Evolutionary conservation across 1,284 basidiomycete genomes (phyloP), one percentile per base, ranked within the genome.

Genomic region (Leccinum pseudoinsigne): DNA sequence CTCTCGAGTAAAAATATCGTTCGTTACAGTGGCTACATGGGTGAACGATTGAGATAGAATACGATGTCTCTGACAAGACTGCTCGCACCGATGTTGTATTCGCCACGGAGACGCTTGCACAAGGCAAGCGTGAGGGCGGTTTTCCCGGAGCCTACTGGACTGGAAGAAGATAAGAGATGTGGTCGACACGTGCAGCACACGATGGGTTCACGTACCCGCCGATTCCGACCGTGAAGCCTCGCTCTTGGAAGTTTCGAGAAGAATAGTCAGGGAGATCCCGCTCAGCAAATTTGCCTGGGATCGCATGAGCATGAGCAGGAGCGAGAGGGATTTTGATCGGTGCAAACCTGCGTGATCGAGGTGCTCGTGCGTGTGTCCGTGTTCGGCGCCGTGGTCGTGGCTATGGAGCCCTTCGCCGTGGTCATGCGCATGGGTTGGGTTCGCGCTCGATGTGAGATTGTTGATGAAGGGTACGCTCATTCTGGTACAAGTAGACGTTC

Each of bases 1-100:
- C 77, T 99, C 97, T 26, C 90, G 85, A 47, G 97, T 99, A 78
- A 98, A 97, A 73, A 98, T 98, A 77, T 98, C 95, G 77, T 98
- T 98, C 9, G 95, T 97, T 16, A 96, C 93, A 3, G 94, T 94
- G 36, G 92, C 94, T 97, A 65, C 28, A 18, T n/a, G 59, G 60
- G 58, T 38, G 62, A 62, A 69, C 3, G 5, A 57, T 53, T 74
- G 51, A 71, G 62, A 36, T 28, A 14, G 47, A 47, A 31, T 50
- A 62, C 45, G 61, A 65, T 26, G 59, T 55, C 42, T 14, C 14
- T 70, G 62, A 50, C 55, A 69, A 62, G 55, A 70, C 63, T 62
- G 70, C 62, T 63, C 68, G 67, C 70, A 91, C 95, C 95, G 58
- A 99, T 92, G 77, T 99, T 98, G 77, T 92, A 93, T 66, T 89